Base-by-base conservation (phyloP, 2,329 filamentous ascomycete genomes). In the Cryphonectria parasitica region DNA sequence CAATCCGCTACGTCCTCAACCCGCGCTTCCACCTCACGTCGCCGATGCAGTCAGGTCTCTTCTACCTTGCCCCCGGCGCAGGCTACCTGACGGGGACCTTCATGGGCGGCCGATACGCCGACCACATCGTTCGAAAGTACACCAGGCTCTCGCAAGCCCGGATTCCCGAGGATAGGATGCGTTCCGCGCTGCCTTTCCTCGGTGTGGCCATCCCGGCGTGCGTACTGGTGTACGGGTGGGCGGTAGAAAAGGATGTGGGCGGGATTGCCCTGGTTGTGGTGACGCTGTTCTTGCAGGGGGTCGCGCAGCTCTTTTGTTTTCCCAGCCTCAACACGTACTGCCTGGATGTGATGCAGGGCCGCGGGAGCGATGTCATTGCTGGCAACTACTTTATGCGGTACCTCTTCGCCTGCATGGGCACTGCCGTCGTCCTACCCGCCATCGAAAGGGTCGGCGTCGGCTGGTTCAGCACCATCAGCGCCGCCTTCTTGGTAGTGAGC, bases 381-480 rank as follows among this genome's bases (percentile, higher is more conserved):
- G 91, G 92, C 0, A 96, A 95, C 78, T 96, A 95, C 79, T 89
- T 94, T 76, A 84, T 92, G 66, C 85, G 93, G 7, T 96, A 95
- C 78, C 77, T 94, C 7, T 92, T 94, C 74, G 92, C 90, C 0
- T 92, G 91, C 15, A 80, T 88, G 5, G 92, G 89, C 0, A 92
- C 89, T 2, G 92, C 91, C 0, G 87, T 89, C 1, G 92, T 92
- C 68, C 82, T 96, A 69, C 93, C 93, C 0, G 91, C 90, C 0
- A 86, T 94, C n/a, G 83, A 94, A 71, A 82, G 80, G 41, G 91
- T 96, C 68, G 93, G 93, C 3, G 90, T 95, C 0, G 93, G 93
- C 0, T 95, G 92, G 91, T 95, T 94, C 78, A 90, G 87, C 62
- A 94, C 92, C 1, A 90, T 94, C 70, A 88, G 85, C 64, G 87